Conservation (phyloP, 495 filamentous ascomycete species). For the Aspergillus carlsbadensis region DNA sequence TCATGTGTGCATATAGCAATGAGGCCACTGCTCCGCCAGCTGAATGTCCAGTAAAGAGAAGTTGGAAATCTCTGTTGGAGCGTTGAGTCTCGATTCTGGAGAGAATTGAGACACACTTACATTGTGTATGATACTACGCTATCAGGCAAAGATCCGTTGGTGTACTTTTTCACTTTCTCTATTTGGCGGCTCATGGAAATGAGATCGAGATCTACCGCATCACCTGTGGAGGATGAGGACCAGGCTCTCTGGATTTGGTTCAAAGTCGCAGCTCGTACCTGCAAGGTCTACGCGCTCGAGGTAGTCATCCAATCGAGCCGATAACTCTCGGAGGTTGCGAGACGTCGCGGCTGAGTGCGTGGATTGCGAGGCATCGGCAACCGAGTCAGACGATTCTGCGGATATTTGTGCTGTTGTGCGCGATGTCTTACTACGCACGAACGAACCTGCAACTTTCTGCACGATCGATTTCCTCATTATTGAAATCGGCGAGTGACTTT, state of each 20-base stretch:
- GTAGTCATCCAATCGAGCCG: slow-evolving; percentile 8
- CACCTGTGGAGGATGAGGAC: background rate
- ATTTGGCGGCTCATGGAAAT: slow-evolving; percentile 13
- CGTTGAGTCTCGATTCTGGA: background rate
- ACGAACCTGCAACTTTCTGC: background rate
- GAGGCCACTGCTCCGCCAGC: slow-evolving; percentile 79
- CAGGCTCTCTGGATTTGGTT: background rate
- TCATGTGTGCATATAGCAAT: slow-evolving; percentile 77
- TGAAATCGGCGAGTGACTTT: background rate
- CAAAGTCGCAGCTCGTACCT: background rate
- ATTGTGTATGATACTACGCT: background rate
- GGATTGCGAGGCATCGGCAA: slow-evolving; percentile 7
- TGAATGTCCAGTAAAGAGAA: slow-evolving; percentile 81
- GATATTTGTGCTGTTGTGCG: slow-evolving; percentile 1
- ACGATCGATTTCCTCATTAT: background rate
- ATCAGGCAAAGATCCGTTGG: slow-evolving; percentile 6
- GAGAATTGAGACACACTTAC: background rate
- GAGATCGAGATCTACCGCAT: slow-evolving; percentile 7
- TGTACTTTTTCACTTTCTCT: slow-evolving; percentile 3
- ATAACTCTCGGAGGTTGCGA: slow-evolving; percentile 9
- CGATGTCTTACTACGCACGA: background rate
- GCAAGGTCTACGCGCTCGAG: background rate
- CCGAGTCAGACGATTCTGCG: slow-evolving; percentile 7
- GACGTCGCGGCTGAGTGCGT: slow-evolving; percentile 7
- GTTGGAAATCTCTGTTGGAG: slow-evolving; percentile 10